Percentiles rank a stretch among this genome's conserved stretches.
Conservation (phyloP, 1,284 basidiomycete species). For the Neotropicomus parvogracilis region DNA sequence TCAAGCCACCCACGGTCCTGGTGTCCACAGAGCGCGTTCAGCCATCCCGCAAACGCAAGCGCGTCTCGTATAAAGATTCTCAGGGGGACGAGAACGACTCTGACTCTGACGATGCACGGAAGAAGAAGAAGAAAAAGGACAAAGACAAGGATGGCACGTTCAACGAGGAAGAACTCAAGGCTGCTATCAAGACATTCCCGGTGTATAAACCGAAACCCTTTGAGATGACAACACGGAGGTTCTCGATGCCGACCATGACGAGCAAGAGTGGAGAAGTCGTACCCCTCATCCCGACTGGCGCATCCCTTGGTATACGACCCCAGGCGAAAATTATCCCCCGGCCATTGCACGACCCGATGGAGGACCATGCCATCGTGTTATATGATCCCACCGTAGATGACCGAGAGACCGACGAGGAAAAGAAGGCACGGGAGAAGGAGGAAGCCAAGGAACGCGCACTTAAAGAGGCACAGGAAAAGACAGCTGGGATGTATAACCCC, state of each 20-base stretch:
- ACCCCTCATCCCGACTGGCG: constrained; percentile 60
- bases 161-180: constrained; percentile 55
- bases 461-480: constrained; percentile 66
- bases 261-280: constrained; percentile 76
- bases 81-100: constrained; percentile 47
- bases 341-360: constrained; percentile 95
- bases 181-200: constrained; percentile 73
- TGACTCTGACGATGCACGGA: constrained; percentile 48
- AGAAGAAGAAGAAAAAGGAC: constrained; percentile 58
- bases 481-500: constrained; percentile 73
- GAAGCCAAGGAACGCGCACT: constrained; percentile 62
- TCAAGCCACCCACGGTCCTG: constrained; percentile 67
- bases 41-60: constrained; percentile 76
- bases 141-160: constrained; percentile 51
- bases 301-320: constrained; percentile 84
- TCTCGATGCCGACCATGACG: constrained; percentile 86
- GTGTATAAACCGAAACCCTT: constrained; percentile 84
- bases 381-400: constrained; percentile 97
- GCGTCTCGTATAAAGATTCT: constrained; percentile 73
- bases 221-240: constrained; percentile 59
- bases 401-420: constrained; percentile 82
- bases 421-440: constrained; percentile 63
- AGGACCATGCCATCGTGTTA: constrained; percentile 94
- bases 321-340: constrained; percentile 82
- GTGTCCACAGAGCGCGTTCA: constrained; percentile 51